These are phyloP conservation scores for Trichoderma hamatum DNA, from an alignment of 2,329 filamentous ascomycete species.

Conservation along the genomic window DNA sequence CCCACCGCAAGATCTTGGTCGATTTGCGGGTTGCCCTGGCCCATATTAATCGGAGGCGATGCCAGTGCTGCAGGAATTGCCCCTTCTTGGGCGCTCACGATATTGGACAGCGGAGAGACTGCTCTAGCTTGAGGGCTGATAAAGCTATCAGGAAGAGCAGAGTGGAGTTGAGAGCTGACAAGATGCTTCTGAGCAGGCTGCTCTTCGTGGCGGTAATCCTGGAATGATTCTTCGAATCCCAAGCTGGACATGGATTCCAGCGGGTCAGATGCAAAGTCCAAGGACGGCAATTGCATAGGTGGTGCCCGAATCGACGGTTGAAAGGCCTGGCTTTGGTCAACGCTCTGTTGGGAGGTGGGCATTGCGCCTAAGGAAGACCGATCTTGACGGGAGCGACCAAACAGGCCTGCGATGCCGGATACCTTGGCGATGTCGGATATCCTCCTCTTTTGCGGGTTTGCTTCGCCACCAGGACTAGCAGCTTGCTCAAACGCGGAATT, in stretches of 20 bases:
- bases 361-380: neutral
- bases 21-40: neutral
- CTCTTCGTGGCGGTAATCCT: constrained; percentile 26
- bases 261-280: constrained; percentile 38
- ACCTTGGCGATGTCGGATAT: constrained; percentile 45
- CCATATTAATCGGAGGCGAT: neutral
- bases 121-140: neutral
- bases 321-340: neutral
- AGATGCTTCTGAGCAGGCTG: constrained; percentile 18
- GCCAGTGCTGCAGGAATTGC: neutral
- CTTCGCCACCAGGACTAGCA: constrained; percentile 16
- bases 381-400: constrained; percentile 33
- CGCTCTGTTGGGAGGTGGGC: constrained; percentile 11
- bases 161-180: neutral
- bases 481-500: constrained; percentile 32
- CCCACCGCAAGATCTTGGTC: neutral
- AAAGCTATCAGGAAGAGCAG: neutral
- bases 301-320: constrained; percentile 25
- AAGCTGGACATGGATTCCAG: constrained; percentile 33
- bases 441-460: constrained; percentile 45
- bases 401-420: constrained; percentile 39
- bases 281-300: constrained; percentile 37
- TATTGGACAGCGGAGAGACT: neutral
- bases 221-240: constrained; percentile 29
- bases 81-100: neutral